Base-by-base conservation (phyloP, 2,329 filamentous ascomycete genomes). In the Fusarium secorum region DNA sequence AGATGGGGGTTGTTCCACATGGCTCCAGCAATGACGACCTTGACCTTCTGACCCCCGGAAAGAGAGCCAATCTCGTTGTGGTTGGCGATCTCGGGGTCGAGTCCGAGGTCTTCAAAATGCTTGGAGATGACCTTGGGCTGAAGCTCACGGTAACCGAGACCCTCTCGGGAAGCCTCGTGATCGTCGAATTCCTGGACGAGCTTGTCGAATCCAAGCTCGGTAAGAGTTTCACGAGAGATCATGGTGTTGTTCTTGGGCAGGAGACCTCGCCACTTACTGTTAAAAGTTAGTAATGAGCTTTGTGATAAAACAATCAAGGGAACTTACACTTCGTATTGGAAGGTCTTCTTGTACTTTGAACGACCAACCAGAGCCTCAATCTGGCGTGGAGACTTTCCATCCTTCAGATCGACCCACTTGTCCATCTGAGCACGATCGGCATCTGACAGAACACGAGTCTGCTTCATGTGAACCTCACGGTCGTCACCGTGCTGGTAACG, bases 1-100 rank as follows among this genome's bases (percentile, higher is more conserved):
- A 99, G 84, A 85, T 99, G 96, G 2, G 96, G 96, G 86, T 98
- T 98, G 85, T 98, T 98, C 95, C 95, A 97, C 94, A 97, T 97
- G 76, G 94, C 93, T 77, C 93, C 93, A 6, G 94, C 96, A 75
- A 99, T 90, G 70, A 99, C 96, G 51, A 99, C 96, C 88, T 99
- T 99, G 84, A 99, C 96, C 83, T 98, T 98, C 81, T 99, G 96
- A 18, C 96, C 96, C 83, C 96, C 96, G 14, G 95, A 98, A 17
- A 99, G 87, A 77, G 95, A 96, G 70, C 93, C 94, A 76, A 99
- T 99, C 83, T 98, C 92, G 82, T 98, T 98, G 89, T 99, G 96
- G 84, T 98, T 97, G 78, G 96, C 96, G 78, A 99, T 98, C 78
- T 99, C 96, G 0, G 95, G 95, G 80, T 98, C 96, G 54, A 99